Base-by-base conservation (phyloP, 129 eudicot species). In the Rutidosis leptorrhynchoides region DNA sequence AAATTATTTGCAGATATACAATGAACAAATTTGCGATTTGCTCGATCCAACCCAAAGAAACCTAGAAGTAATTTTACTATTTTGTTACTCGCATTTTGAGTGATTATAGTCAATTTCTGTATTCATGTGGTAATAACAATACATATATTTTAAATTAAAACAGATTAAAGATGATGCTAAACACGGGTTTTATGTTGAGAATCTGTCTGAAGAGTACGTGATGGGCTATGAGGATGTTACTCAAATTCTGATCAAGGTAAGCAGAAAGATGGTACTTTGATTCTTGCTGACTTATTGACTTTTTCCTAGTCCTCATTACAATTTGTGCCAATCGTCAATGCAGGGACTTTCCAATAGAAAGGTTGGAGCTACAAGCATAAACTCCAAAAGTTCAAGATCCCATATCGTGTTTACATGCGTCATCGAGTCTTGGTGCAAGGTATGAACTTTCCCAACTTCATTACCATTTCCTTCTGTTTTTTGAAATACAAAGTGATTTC, bases 341-440 rank as follows among this genome's bases (percentile, higher is more conserved):
- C 87, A 91, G 96, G 98, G 98, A 23, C 96, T 93, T 62, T 88
- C 98, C 35, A 83, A 78, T 74, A 82, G 95, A 72, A 93, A 89
- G 77, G 77, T 81, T 69, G 98, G 98, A 67, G 79, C 95, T 62
- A 88, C 95, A 51, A 88, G 87, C 78, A 78, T 82, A 25, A 93
- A 93, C 63, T 84, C 98, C 46, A 93, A 93, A 76, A 93, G 98
- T 82, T 93, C 98, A 69, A 82, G 96, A 75, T 93, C 98, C 58
- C 98, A 93, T 72, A 77, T 88, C 29, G 88, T 88, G 30, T 84
- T 93, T 70, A 88, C 98, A 5, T 88, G 96, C 62, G 83, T 88
- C 45, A 80, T 93, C 20, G 98, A 93, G 72, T 93, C 98, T 53
- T 93, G 98, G 98, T 76, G 89, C 84, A 93, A 93, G 98, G 98